Percentiles rank a stretch among this genome's conserved stretches.
phyloP scores from a whole-genome alignment of 1,139 yeast genomes.

The Kodamaea plutei region DNA sequence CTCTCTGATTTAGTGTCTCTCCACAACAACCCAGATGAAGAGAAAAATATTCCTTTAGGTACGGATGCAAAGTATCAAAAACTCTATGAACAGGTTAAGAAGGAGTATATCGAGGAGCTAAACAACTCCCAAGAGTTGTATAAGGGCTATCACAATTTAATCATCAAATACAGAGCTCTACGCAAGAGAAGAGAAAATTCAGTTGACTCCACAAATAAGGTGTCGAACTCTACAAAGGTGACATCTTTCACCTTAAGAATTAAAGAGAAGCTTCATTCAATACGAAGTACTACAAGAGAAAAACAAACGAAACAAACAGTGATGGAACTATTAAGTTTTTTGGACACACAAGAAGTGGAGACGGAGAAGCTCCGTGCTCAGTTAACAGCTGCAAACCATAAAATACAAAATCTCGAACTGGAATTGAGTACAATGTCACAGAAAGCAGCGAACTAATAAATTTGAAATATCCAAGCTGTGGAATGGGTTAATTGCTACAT shows the following conservation, averaged over 20 bases:
- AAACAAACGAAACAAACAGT: constrained; percentile 1
- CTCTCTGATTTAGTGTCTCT: too few species aligned
- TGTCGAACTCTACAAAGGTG: neutral
- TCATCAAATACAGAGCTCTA: constrained; percentile 37
- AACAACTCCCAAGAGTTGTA: constrained; percentile 27
- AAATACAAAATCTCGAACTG: neutral
- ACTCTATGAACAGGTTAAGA: constrained; percentile 17
- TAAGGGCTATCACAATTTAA: constrained; percentile 37
- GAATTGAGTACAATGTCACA: neutral
- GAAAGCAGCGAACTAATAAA: too few species aligned
- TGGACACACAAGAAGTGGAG: neutral
- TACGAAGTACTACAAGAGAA: constrained; percentile 3
- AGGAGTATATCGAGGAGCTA: constrained; percentile 31
- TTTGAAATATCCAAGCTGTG: too few species aligned
- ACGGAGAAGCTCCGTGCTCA: neutral
- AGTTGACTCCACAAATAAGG: neutral
- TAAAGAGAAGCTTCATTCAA: constrained; percentile 4
- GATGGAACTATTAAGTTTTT: constrained; percentile 2
- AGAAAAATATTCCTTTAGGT: too few species aligned
- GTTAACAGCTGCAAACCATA: neutral
- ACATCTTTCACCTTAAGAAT: constrained; percentile 2
- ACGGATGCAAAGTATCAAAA: too few species aligned
- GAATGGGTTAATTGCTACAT: too few species aligned
- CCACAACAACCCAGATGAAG: too few species aligned
- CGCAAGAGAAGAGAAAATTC: too few species aligned